A percentile compares a stretch with the other conserved stretches of the same genome.
Conservation (phyloP, 305 asterid genomes). For the Fraxinus paxiana region DNA sequence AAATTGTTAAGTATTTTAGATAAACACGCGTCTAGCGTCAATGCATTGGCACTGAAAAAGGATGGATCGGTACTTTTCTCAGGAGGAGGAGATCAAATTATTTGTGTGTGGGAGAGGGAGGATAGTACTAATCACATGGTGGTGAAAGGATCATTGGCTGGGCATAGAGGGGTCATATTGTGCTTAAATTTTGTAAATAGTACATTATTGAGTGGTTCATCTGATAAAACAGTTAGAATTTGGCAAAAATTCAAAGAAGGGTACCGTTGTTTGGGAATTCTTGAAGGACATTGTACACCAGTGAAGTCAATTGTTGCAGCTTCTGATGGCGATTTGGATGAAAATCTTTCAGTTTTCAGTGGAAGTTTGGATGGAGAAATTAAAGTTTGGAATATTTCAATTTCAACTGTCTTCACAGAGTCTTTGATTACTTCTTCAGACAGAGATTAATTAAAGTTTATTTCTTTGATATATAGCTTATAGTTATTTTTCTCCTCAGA, state of each 20-base stretch:
- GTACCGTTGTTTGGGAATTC: slow-evolving; percentile 35
- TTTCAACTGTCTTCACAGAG: slow-evolving; percentile 18
- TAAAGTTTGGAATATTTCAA: slow-evolving; percentile 47
- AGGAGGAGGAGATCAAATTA: slow-evolving; percentile 46
- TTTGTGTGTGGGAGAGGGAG: slow-evolving; percentile 42
- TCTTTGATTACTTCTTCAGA: background rate
- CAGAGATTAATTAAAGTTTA: slow-evolving; percentile 7
- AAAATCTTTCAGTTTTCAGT: slow-evolving; percentile 41
- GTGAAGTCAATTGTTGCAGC: slow-evolving; percentile 43
- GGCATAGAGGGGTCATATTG: slow-evolving; percentile 56
- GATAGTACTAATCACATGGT: slow-evolving; percentile 13
- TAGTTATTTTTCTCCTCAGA: background rate
- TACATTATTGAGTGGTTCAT: slow-evolving; percentile 58
- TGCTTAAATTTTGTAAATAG: slow-evolving; percentile 35
- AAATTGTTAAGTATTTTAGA: slow-evolving; percentile 13
- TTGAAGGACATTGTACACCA: slow-evolving; percentile 56
- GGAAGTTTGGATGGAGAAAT: slow-evolving; percentile 67
- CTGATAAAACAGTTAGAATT: slow-evolving; percentile 46
- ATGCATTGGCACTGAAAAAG: slow-evolving; percentile 38
- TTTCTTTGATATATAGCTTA: background rate
- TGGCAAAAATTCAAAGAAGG: slow-evolving; percentile 42
- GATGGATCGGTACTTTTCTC: slow-evolving; percentile 44
- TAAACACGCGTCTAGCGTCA: slow-evolving; percentile 45
- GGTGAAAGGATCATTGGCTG: slow-evolving; percentile 29
- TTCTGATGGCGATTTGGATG: slow-evolving; percentile 24